These are phyloP conservation scores for Talaromyces marneffei DNA, from an alignment of 2,329 filamentous ascomycete species.

Conservation along the genomic window DNA sequence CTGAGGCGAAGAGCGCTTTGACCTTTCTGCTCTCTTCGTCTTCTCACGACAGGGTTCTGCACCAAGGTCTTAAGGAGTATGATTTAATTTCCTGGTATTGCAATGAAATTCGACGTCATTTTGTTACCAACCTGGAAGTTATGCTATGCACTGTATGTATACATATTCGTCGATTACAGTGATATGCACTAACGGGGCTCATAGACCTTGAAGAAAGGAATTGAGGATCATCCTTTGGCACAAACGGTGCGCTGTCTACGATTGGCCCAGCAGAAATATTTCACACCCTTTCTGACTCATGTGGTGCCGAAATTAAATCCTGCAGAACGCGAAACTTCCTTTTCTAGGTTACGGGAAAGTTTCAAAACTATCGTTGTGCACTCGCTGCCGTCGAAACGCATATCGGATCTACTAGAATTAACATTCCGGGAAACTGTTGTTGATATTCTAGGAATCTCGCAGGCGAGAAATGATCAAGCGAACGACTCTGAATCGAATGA, in stretches of 20 bases:
- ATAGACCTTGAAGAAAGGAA: constrained; percentile 23
- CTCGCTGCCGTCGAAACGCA: constrained; percentile 37
- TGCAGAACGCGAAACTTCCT: constrained; percentile 25
- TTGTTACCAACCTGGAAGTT: constrained; percentile 33
- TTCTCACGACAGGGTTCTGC: constrained; percentile 16
- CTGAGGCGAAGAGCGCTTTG: constrained; percentile 30
- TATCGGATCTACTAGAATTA: constrained; percentile 41
- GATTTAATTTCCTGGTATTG: constrained; percentile 40
- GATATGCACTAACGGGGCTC: background rate
- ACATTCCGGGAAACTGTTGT: constrained; percentile 42
- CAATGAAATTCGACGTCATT: constrained; percentile 40
- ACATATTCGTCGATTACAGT: background rate
- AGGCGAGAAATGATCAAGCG: constrained; percentile 21
- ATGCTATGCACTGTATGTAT: constrained; percentile 30
- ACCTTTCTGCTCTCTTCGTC: constrained; percentile 25
- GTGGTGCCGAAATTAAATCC: constrained; percentile 26
- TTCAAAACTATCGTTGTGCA: constrained; percentile 46
- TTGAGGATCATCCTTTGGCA: constrained; percentile 24
- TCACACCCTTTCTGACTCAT: constrained; percentile 31
- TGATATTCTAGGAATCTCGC: constrained; percentile 38
- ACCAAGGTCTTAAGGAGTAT: constrained; percentile 19
- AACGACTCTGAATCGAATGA: constrained; percentile 19
- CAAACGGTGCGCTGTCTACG: constrained; percentile 32
- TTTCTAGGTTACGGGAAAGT: constrained; percentile 36
- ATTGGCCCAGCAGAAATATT: constrained; percentile 33